Conservation (phyloP, 2,329 filamentous ascomycete genomes). For the Monosporascus cannonballus region DNA sequence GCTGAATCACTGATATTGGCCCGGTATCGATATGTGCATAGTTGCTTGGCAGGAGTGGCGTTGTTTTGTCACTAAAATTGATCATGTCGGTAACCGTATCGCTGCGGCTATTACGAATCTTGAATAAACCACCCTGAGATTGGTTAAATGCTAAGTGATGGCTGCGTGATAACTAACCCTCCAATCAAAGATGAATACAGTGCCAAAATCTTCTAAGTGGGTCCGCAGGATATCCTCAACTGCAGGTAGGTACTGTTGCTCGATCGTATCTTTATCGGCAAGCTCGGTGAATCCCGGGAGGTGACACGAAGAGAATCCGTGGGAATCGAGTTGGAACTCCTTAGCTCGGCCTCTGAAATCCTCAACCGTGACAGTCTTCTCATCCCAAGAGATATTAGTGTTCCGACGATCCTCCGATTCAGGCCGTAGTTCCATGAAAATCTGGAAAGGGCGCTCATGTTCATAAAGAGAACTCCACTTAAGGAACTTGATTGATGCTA, state of each 20-base stretch:
- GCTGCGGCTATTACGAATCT: constrained; percentile 3
- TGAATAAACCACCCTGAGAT: background rate
- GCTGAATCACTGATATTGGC: constrained; percentile 1
- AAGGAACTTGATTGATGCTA: constrained; percentile 2
- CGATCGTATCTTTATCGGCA: background rate
- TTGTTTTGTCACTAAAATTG: constrained; percentile 3
- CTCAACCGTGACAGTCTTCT: constrained; percentile 1
- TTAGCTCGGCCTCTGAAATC: constrained; percentile 1
- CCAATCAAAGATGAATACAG: constrained; percentile 4
- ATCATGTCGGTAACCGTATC: background rate
- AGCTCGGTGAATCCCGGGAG: constrained; percentile 2
- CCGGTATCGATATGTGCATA: constrained; percentile 2
- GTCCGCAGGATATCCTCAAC: constrained; percentile 3
- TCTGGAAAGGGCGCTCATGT: constrained; percentile 5
- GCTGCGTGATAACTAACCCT: background rate
- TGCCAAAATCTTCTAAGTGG: constrained; percentile 2
- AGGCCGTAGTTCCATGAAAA: constrained; percentile 4
- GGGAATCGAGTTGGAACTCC: constrained; percentile 5
- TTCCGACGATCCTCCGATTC: constrained; percentile 3
- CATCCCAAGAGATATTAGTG: constrained; percentile 3
- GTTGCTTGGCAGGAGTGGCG: constrained; percentile 1
- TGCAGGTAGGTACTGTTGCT: constrained; percentile 3
- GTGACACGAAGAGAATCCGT: constrained; percentile 1
- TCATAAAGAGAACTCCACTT: constrained; percentile 6
- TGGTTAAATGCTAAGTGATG: background rate